Conservation (phyloP, 352 stramenopile species). For the Phytophthora multivora region DNA sequence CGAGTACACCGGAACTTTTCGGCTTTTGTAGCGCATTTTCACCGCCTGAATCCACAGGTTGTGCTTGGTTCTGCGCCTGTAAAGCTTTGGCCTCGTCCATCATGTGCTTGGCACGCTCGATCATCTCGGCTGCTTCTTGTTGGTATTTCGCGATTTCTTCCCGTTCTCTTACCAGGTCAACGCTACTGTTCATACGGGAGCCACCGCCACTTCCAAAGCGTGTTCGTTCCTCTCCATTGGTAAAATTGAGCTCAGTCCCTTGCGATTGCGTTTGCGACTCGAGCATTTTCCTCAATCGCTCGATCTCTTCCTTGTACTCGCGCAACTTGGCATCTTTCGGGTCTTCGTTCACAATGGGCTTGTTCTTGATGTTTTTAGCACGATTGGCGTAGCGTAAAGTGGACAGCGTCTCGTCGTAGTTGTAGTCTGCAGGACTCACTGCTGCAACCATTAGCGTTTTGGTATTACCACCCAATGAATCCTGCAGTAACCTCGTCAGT, state of each 20-base stretch:
- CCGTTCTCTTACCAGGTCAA: slow-evolving; percentile 48
- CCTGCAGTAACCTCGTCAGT: slow-evolving; percentile 90
- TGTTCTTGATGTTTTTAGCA: slow-evolving; percentile 98
- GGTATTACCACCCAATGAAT: slow-evolving; percentile 95
- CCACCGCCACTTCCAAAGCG: slow-evolving; percentile 4
- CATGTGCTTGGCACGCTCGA: slow-evolving; percentile 67
- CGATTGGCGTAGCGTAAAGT: slow-evolving; percentile 97
- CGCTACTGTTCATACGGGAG: slow-evolving; percentile 6
- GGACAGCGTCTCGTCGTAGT: slow-evolving; percentile 95
- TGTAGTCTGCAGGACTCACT: slow-evolving; percentile 94
- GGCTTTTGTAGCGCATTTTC: slow-evolving; percentile 6
- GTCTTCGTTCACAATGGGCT: slow-evolving; percentile 95
- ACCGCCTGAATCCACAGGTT: slow-evolving; percentile 1
- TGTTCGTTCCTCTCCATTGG: no score
- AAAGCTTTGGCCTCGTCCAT: slow-evolving; percentile 76
- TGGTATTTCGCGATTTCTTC: slow-evolving; percentile 73
- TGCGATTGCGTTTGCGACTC: slow-evolving; percentile 60
- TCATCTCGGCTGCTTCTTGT: slow-evolving; percentile 70
- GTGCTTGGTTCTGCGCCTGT: slow-evolving; percentile 22
- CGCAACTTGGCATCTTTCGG: slow-evolving; percentile 91
- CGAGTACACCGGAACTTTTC: slow-evolving; percentile 28
- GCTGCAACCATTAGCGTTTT: slow-evolving; percentile 97
- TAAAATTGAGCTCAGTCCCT: slow-evolving; percentile 18
- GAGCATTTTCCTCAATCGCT: slow-evolving; percentile 84
- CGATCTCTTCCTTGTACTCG: slow-evolving; percentile 91